Percentiles rank a stretch among this genome's conserved stretches.
These are phyloP conservation scores for Penicillium oxalicum DNA, from an alignment of 2,329 filamentous ascomycete species.

Conservation along the genomic window DNA sequence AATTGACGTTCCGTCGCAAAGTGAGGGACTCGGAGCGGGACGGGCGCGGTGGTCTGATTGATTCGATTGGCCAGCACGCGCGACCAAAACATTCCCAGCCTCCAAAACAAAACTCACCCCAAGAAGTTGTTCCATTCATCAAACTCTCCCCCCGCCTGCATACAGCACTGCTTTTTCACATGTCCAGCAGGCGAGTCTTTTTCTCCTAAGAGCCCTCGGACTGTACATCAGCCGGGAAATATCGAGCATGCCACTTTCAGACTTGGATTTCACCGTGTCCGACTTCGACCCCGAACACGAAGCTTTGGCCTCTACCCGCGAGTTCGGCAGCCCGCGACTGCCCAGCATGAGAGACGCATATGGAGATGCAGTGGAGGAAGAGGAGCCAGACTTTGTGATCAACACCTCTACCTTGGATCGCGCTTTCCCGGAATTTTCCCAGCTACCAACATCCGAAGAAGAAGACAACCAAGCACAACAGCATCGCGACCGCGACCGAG, in stretches of 20 bases:
- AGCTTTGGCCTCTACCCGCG: conserved; percentile 36
- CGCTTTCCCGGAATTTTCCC: conserved; percentile 46
- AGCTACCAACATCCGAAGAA: conserved; percentile 38
- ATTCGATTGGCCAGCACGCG: conserved; percentile 11
- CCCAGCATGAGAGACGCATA: conserved; percentile 19
- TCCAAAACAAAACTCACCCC: conserved; percentile 12
- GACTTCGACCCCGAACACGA: conserved; percentile 42
- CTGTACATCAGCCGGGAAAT: neutral
- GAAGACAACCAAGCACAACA: conserved; percentile 23
- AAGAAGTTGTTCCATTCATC: neutral
- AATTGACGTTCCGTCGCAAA: neutral
- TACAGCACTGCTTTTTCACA: neutral
- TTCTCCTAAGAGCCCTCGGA: neutral
- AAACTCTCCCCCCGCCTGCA: neutral
- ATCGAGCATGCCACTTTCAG: conserved; percentile 16
- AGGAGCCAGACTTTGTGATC: conserved; percentile 41
- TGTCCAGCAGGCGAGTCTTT: neutral
- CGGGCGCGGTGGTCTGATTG: conserved; percentile 1
- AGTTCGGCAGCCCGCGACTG: conserved; percentile 26
- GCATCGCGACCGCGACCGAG: conserved; percentile 1
- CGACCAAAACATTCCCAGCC: conserved; percentile 14
- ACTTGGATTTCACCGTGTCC: conserved; percentile 29
- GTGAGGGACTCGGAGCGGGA: neutral
- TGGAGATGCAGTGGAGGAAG: conserved; percentile 33
- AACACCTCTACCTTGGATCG: conserved; percentile 43